These are phyloP conservation scores for Peniophora sp. DNA, from an alignment of 1,284 basidiomycete species.

Conservation along the genomic window DNA sequence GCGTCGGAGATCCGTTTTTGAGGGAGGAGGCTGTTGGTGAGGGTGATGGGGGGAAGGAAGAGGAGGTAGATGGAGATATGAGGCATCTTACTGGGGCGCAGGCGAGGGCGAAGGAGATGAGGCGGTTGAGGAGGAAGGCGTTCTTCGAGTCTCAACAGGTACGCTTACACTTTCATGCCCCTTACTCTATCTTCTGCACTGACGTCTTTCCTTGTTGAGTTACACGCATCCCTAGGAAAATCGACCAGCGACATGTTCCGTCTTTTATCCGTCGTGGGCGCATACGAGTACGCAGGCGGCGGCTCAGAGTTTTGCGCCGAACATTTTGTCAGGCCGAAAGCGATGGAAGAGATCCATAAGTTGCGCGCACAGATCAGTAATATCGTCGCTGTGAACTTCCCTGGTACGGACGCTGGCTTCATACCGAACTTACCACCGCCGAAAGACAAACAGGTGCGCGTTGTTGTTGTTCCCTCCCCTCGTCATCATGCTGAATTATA, in stretches of 20 bases:
- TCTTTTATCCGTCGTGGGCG: conserved; percentile 86
- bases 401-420: conserved; percentile 52
- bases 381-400: conserved; percentile 72
- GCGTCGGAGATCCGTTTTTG: conserved; percentile 94
- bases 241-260: conserved; percentile 88
- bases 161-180: conserved; percentile 15
- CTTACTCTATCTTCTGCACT: not conserved
- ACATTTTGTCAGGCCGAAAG: conserved; percentile 91
- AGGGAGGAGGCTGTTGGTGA: conserved; percentile 65
- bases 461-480: conserved; percentile 1
- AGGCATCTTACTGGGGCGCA: conserved; percentile 51
- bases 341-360: conserved; percentile 99
- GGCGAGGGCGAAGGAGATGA: conserved; percentile 59
- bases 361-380: conserved; percentile 85
- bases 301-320: conserved; percentile 76
- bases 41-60: conserved; percentile 28
- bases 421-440: conserved; percentile 64
- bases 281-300: conserved; percentile 88
- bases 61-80: conserved; percentile 31
- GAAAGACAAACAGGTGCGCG: conserved; percentile 58
- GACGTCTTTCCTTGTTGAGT: conserved; percentile 29
- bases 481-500: not conserved
- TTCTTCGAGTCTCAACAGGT: conserved; percentile 82
- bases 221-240: conserved; percentile 76
- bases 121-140: conserved; percentile 55